These are phyloP conservation scores for Kluyveromyces siamensis DNA, from an alignment of 805 yeast genomes.

Conservation along the genomic window DNA sequence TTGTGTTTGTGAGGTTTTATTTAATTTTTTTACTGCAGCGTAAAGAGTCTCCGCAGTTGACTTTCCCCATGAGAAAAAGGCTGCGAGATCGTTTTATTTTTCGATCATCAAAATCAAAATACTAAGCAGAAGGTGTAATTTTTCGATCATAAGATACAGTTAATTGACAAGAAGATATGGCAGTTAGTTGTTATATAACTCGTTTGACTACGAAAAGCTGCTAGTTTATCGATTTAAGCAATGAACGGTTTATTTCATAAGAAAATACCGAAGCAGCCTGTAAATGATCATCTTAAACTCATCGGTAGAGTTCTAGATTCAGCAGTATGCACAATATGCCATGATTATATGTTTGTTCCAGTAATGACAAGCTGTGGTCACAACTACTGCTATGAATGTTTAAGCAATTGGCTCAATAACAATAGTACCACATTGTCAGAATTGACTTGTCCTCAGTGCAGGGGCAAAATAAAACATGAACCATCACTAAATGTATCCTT, in stretches of 20 bases:
- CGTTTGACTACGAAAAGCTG: neutral
- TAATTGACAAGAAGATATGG: neutral
- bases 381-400: constrained; percentile 59
- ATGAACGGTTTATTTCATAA: constrained; percentile 2
- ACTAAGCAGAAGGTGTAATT: neutral
- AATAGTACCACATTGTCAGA: constrained; percentile 27
- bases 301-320: constrained; percentile 20
- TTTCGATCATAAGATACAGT: neutral
- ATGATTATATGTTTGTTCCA: constrained; percentile 60
- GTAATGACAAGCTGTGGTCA: constrained; percentile 63
- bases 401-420: constrained; percentile 50
- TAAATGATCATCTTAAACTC: neutral
- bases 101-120: neutral
- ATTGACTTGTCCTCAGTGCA: constrained; percentile 61
- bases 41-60: no score
- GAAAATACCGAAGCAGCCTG: neutral
- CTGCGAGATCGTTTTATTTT: neutral
- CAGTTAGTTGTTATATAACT: neutral
- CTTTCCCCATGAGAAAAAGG: no score
- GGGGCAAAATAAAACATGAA: constrained; percentile 36
- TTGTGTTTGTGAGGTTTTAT: no score
- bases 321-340: constrained; percentile 51
- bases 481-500: constrained; percentile 49
- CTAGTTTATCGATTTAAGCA: no score
- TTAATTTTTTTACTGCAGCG: no score